Evolutionary conservation across 345 rosid species (phyloP).

Genomic region (Populus davidiana): DNA sequence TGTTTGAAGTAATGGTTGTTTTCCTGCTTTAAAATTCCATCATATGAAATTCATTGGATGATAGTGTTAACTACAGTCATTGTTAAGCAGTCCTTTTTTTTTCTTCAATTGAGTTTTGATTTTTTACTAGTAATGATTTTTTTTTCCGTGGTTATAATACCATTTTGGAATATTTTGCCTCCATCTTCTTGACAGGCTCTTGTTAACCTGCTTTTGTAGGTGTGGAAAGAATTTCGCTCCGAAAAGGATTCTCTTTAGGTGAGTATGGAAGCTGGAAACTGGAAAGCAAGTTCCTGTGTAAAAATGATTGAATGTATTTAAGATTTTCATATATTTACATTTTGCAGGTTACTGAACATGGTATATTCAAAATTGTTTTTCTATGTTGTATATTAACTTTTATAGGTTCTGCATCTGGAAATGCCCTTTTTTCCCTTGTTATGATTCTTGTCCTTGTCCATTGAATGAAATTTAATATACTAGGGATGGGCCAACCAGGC

Average conservation of each 20-base stretch:
- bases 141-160: not conserved
- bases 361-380: not conserved
- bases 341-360: not conserved
- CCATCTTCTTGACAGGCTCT: not conserved
- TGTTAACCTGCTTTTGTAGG: not conserved
- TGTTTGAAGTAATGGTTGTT: not conserved
- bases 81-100: not conserved
- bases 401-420: not conserved
- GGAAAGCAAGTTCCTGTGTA: not conserved
- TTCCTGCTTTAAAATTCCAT: not conserved
- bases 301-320: not conserved
- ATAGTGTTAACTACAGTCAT: not conserved
- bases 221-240: not conserved
- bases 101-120: no score
- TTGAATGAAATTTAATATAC: not conserved
- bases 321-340: not conserved
- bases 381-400: not conserved
- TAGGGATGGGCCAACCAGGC: not conserved
- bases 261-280: not conserved
- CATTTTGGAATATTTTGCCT: not conserved
- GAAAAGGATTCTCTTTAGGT: not conserved
- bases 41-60: not conserved
- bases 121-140: not conserved
- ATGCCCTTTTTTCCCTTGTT: not conserved
- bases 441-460: not conserved